Percentiles rank a stretch among this genome's conserved stretches.
These are phyloP conservation scores for Bonia amplexicaulis DNA, from an alignment of 176 grass and related monocot genomes.

Conservation along the genomic window DNA sequence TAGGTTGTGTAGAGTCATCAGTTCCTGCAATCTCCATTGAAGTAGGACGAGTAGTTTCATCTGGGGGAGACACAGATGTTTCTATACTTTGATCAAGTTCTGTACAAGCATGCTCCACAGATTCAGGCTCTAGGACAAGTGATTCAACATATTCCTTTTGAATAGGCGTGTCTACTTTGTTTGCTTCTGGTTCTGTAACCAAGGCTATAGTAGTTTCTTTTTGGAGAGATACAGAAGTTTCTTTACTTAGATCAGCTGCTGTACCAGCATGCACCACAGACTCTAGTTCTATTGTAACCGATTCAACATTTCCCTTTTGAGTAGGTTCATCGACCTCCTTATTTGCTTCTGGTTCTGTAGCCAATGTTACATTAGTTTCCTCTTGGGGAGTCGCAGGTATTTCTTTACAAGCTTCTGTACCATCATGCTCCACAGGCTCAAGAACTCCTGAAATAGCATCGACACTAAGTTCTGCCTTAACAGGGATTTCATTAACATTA, in stretches of 20 bases:
- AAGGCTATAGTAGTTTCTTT: background rate
- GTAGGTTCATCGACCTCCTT: background rate
- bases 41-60: too few relatives aligned
- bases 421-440: background rate
- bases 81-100: background rate
- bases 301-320: background rate
- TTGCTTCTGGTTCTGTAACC: background rate
- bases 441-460: background rate
- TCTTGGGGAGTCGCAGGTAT: background rate
- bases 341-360: slow-evolving; percentile 8
- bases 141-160: background rate
- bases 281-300: background rate
- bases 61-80: too few relatives aligned
- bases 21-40: background rate
- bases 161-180: background rate
- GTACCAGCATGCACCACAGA: background rate
- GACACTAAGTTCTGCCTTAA: background rate
- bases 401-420: background rate
- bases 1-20: background rate
- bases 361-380: background rate
- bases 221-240: background rate
- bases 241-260: background rate
- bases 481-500: background rate
- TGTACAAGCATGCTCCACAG: background rate
- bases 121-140: background rate